Evolutionary conservation across 2,329 filamentous ascomycete species (phyloP).

Genomic region (Colletotrichum viniferum): DNA sequence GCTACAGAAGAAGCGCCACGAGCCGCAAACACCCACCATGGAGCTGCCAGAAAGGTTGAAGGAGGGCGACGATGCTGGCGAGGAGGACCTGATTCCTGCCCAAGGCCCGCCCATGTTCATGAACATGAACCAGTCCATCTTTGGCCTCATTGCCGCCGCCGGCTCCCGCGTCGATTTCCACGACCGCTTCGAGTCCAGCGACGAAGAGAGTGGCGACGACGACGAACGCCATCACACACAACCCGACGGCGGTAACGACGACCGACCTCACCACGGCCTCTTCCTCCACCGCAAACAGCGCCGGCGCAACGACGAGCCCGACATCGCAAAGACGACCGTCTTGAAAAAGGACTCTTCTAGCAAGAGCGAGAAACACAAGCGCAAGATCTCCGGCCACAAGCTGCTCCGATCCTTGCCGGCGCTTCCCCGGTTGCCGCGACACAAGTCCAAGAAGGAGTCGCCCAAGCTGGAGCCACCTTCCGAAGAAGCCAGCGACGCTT

Average conservation of each 20-base stretch:
- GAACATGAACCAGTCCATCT: slow-evolving; percentile 94
- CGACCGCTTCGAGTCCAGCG: slow-evolving; percentile 82
- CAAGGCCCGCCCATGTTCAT: slow-evolving; percentile 57
- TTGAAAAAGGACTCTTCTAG: slow-evolving; percentile 34
- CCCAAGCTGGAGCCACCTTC: slow-evolving; percentile 42
- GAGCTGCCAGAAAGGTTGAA: slow-evolving; percentile 59
- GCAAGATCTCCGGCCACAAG: slow-evolving; percentile 60
- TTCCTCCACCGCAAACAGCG: slow-evolving; percentile 39
- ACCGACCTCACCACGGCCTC: background rate
- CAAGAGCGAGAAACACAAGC: slow-evolving; percentile 52
- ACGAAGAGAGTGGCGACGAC: slow-evolving; percentile 73
- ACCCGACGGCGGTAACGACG: background rate
- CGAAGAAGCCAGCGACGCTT: slow-evolving; percentile 33
- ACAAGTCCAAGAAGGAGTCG: slow-evolving; percentile 47
- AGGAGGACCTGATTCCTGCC: slow-evolving; percentile 49
- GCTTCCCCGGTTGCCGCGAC: slow-evolving; percentile 51
- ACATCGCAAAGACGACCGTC: slow-evolving; percentile 32
- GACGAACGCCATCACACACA: slow-evolving; percentile 29
- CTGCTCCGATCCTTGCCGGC: slow-evolving; percentile 69
- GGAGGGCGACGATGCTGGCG: slow-evolving; percentile 52
- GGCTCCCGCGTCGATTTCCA: slow-evolving; percentile 84
- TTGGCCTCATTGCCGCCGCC: slow-evolving; percentile 88
- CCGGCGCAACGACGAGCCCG: slow-evolving; percentile 35
- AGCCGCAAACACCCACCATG: slow-evolving; percentile 42
- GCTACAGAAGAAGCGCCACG: slow-evolving; percentile 48